Conservation (phyloP, 805 yeast species). For the Lipomyces chichibuensis region DNA sequence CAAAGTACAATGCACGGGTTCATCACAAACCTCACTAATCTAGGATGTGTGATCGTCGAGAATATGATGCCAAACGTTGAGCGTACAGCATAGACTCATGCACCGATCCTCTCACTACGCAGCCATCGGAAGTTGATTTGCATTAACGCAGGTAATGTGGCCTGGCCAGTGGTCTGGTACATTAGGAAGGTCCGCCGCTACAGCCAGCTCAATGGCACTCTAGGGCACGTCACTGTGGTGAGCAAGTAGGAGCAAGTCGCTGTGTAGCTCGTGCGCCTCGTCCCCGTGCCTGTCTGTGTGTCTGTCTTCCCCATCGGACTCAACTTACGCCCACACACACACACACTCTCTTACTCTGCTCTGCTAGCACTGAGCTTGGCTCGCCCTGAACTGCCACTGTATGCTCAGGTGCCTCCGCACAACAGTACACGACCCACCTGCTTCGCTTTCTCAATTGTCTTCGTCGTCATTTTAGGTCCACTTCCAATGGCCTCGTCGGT, state of each 20-base stretch:
- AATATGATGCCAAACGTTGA: too few species aligned
- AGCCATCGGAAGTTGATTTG: neutral
- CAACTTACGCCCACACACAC: neutral
- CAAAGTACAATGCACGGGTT: neutral
- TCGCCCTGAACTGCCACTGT: neutral
- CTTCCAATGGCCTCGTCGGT: neutral
- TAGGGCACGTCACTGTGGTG: neutral
- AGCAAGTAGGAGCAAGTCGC: neutral
- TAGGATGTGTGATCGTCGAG: neutral
- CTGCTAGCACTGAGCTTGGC: neutral
- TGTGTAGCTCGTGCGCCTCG: neutral
- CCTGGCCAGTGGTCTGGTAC: too few species aligned
- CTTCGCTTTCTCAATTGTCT: neutral
- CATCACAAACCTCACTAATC: neutral
- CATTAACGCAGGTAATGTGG: neutral
- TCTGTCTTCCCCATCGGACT: neutral
- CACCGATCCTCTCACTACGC: too few species aligned
- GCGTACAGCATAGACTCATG: neutral
- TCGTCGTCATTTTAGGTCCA: neutral
- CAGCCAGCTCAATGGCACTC: too few species aligned
- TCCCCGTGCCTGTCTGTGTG: neutral
- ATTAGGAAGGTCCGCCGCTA: too few species aligned
- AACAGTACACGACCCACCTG: neutral
- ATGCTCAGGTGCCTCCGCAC: constrained; percentile 5
- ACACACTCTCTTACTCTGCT: neutral